Percentiles rank a stretch among this genome's conserved stretches.
Conservation (phyloP, 176 grass and related monocot species). For the Thalia dealbata region DNA sequence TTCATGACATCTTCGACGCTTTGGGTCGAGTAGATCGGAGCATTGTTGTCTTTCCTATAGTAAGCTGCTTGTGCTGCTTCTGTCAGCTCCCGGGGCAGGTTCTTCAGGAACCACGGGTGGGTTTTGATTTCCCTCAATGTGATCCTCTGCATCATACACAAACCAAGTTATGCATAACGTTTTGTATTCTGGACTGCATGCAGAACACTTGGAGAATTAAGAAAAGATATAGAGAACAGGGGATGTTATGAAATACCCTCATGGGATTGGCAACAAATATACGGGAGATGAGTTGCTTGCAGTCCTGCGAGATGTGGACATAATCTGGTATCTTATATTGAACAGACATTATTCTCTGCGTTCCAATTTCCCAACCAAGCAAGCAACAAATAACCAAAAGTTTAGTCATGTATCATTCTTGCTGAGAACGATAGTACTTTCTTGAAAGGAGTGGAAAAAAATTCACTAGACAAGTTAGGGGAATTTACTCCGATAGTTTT, state of each 20-base stretch:
- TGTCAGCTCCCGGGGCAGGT: slow-evolving; percentile 81
- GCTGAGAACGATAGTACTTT: not conserved
- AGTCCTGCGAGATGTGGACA: slow-evolving; percentile 69
- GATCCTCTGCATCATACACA: slow-evolving; percentile 44
- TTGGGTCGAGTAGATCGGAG: slow-evolving; percentile 70
- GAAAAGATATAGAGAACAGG: not conserved
- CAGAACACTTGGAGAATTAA: not conserved
- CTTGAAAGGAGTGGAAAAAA: not conserved
- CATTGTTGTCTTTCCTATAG: slow-evolving; percentile 62
- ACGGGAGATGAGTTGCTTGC: slow-evolving; percentile 61
- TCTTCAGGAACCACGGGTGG: slow-evolving; percentile 95
- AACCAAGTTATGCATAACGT: too few species aligned
- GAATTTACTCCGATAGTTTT: slow-evolving; percentile 67
- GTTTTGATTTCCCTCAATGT: slow-evolving; percentile 94
- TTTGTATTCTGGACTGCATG: not conserved
- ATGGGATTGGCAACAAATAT: slow-evolving; percentile 71
- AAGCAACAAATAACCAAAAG: not conserved
- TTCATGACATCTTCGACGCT: slow-evolving; percentile 67
- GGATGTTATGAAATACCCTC: slow-evolving; percentile 36
- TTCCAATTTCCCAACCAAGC: not conserved
- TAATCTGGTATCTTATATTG: slow-evolving; percentile 79
- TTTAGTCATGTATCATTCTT: not conserved
- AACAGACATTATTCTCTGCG: slow-evolving; percentile 86
- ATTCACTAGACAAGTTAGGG: not conserved
- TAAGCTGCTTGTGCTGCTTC: slow-evolving; percentile 60